phyloP scores from a whole-genome alignment of 176 grass and related monocot genomes.

The Oryza nivara region DNA sequence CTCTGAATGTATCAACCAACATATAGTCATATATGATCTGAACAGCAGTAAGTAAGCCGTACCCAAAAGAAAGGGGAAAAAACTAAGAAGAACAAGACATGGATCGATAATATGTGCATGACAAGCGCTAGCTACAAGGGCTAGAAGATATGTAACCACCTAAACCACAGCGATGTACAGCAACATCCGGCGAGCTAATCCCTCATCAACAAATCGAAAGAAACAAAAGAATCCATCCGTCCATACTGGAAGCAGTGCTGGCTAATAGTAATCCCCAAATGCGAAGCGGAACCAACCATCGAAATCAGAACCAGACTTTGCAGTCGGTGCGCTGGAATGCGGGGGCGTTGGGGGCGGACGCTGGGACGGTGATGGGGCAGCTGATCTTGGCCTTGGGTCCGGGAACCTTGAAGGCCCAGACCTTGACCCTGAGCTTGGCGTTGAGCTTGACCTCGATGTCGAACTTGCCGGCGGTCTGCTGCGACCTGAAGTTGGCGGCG shows the following conservation, averaged over 20 bases:
- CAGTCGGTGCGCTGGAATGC: constrained; percentile 37
- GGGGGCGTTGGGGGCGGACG: neutral
- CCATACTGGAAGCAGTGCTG: accelerated
- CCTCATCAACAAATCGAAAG: neutral
- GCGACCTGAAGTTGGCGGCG: neutral
- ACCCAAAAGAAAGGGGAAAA: neutral
- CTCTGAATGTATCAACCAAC: neutral
- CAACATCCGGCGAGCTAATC: neutral
- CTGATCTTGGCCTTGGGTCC: constrained; percentile 21
- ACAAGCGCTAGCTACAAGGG: neutral
- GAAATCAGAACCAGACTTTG: constrained; percentile 56
- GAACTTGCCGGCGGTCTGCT: constrained; percentile 18
- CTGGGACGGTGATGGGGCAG: constrained; percentile 48
- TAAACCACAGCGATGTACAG: neutral
- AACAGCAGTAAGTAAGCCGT: neutral
- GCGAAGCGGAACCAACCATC: neutral
- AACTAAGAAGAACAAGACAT: neutral
- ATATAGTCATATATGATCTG: neutral
- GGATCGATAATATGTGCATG: neutral
- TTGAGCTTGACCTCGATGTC: constrained; percentile 44
- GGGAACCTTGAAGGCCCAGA: constrained; percentile 45
- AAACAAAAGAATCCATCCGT: constrained; percentile 12
- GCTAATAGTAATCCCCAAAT: neutral
- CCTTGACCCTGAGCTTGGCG: constrained; percentile 51
- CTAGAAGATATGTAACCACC: neutral